Base-by-base conservation (phyloP, 768 basidiomycete genomes). In the Kondoa subrosea region DNA sequence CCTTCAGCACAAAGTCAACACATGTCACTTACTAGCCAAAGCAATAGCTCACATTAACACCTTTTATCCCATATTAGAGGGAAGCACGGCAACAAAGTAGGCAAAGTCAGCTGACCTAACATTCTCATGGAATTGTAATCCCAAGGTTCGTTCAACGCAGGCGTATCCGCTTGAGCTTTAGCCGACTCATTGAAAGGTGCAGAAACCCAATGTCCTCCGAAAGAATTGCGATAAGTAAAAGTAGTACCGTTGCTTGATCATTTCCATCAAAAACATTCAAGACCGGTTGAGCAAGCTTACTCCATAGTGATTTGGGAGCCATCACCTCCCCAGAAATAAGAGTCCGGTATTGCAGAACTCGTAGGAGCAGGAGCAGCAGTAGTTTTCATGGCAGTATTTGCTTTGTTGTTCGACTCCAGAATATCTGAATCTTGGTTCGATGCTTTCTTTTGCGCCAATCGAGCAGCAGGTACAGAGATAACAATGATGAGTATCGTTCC, bases 191-290 rank as follows among this genome's bases (percentile, higher is more conserved):
- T 64, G 26, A 58, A 59, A 1, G 77, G 76, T 17, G 74, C 73
- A n/a, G 75, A 70, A 17, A 72, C 73, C 68, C 73, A 79, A 21
- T 66, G 71, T 0, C 78, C 78, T 1, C 77, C 90, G 74, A 88
- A 89, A 0, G 81, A 57, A 76, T 97, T 99, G 34, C 72, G 71
- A 77, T 97, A 99, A 0, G 80, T 84, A 76, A 92, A 87, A 17
- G 26, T 50, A 32, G 56, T 30, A 0, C 72, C 72, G 40, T 69
- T 57, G 30, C 67, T 68, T n/a, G n/a, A n/a, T n/a, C n/a, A n/a
- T n/a, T n/a, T n/a, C n/a, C n/a, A n/a, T n/a, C n/a, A n/a, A n/a
- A n/a, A n/a, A n/a, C n/a, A n/a, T n/a, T n/a, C n/a, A n/a, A n/a
- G n/a, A n/a, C n/a, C n/a, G n/a, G n/a, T n/a, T n/a, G n/a, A n/a